Conservation (phyloP, 2,329 filamentous ascomycete species). For the Apiospora marii region DNA sequence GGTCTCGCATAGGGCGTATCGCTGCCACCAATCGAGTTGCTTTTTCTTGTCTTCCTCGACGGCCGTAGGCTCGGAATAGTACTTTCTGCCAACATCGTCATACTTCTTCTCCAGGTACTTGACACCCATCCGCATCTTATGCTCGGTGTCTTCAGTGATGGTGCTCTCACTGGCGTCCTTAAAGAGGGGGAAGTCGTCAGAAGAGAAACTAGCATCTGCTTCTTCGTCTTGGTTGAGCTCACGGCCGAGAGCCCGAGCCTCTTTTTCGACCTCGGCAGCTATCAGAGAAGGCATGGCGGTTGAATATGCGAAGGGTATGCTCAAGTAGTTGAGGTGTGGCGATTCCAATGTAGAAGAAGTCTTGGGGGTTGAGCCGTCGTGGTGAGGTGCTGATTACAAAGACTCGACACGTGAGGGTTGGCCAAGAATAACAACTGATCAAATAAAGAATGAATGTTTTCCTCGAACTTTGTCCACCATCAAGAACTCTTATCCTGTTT, state of each 20-base stretch:
- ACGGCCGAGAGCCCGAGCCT: not conserved
- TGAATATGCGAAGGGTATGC: not conserved
- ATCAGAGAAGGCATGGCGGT: not conserved
- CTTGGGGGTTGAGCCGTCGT: not conserved
- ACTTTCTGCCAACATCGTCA: conserved; percentile 37
- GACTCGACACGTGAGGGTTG: not conserved
- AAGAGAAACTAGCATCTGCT: not conserved
- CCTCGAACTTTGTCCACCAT: not conserved
- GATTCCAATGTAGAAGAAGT: not conserved
- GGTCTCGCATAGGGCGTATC: conserved; percentile 42
- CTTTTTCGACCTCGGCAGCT: not conserved
- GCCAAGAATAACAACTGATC: not conserved
- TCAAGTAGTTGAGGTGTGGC: not conserved
- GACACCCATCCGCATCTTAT: conserved; percentile 42
- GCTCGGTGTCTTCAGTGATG: conserved; percentile 28
- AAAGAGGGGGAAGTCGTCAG: not conserved
- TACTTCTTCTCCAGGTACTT: conserved; percentile 38
- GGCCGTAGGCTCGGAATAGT: conserved; percentile 34
- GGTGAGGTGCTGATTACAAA: not conserved
- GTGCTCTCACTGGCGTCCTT: not conserved
- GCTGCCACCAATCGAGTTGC: conserved; percentile 40
- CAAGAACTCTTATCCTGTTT: not conserved
- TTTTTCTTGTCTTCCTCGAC: conserved; percentile 33
- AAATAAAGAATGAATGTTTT: not conserved
- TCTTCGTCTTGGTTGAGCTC: not conserved